Evolutionary conservation across 2,329 filamentous ascomycete species (phyloP).

Genomic region (Ascomycota sp.): DNA sequence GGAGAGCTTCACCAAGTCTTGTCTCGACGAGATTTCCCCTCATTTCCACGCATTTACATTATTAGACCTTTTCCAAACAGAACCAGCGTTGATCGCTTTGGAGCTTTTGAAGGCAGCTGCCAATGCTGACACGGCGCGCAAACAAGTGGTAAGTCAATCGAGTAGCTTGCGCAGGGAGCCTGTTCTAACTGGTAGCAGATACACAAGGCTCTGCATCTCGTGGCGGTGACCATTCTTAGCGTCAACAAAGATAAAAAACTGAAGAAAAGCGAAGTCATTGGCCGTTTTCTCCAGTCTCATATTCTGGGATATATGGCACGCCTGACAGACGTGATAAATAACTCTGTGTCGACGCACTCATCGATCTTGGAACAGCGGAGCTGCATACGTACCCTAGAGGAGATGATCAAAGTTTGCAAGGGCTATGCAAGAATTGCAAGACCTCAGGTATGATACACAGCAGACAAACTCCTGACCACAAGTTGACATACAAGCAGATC

Average conservation of each 20-base stretch:
- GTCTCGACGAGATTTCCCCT: constrained; percentile 44
- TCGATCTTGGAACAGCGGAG: constrained; percentile 45
- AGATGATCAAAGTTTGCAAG: constrained; percentile 62
- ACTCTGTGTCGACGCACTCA: constrained; percentile 30
- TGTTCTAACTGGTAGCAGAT: constrained; percentile 17
- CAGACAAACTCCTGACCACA: background rate
- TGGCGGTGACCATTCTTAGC: constrained; percentile 19
- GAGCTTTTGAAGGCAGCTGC: constrained; percentile 64
- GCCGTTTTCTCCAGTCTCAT: constrained; percentile 58
- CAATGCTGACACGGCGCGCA: constrained; percentile 37
- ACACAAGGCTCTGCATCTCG: constrained; percentile 22
- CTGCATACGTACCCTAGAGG: constrained; percentile 63
- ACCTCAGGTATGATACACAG: constrained; percentile 42
- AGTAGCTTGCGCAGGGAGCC: background rate
- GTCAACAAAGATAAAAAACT: constrained; percentile 19
- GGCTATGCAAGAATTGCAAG: constrained; percentile 54
- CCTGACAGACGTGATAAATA: constrained; percentile 59
- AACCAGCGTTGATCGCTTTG: constrained; percentile 53
- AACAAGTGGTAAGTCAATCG: constrained; percentile 27
- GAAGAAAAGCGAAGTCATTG: constrained; percentile 35
- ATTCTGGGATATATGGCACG: constrained; percentile 70
- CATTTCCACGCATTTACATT: constrained; percentile 47
- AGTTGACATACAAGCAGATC: constrained; percentile 30
- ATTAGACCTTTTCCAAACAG: constrained; percentile 45
- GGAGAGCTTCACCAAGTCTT: constrained; percentile 43